Base-by-base conservation (phyloP, 1,284 basidiomycete genomes). In the Melampsora larici-populina region DNA sequence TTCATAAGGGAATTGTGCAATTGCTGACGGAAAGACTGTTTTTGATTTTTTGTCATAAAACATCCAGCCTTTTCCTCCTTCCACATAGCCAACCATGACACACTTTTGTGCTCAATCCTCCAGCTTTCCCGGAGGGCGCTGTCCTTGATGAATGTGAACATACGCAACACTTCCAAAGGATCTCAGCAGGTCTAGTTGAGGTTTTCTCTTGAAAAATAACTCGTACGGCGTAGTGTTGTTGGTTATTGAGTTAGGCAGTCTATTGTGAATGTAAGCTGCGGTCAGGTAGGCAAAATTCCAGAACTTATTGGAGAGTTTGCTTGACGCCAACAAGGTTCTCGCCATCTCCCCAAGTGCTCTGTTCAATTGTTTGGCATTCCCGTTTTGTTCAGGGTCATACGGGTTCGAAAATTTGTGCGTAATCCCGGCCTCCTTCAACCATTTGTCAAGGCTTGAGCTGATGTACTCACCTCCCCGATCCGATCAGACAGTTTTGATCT, bases 331-430 rank as follows among this genome's bases (percentile, higher is more conserved):
- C 24, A 70, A 58, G 18, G 69, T 58, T 31, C 33, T 55, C 1
- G 48, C 69, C 69, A 60, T 58, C 4, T 70, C 69, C 6, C 69
- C 69, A 24, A 70, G 3, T 5, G 69, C 60, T 13, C 69, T 9
- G 51, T 70, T 70, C 8, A 70, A 17, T 1, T 31, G 48, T 36
- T 70, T 31, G 18, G 33, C 69, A 4, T 26, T 31, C 24, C 69
- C 48, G 60, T 70, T 70, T 36, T 70, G 49, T 18, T 33, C 33
- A 3, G 48, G 69, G 1, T 31, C 9, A 31, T 70, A 70, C 24
- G 69, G 49, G 4, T 29, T 26, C 21, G 21, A 15, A 8, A 31
- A 24, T 31, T 26, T n/a, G 2, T 48, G 43, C 6, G 2, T 2
- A 5, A 63, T 63, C 2, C 62, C 62, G 2, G 2, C 31, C 7